Evolutionary conservation across 345 rosid species (phyloP), one percentile per base, ranked within the genome.

Genomic region (Brassica rapa): DNA sequence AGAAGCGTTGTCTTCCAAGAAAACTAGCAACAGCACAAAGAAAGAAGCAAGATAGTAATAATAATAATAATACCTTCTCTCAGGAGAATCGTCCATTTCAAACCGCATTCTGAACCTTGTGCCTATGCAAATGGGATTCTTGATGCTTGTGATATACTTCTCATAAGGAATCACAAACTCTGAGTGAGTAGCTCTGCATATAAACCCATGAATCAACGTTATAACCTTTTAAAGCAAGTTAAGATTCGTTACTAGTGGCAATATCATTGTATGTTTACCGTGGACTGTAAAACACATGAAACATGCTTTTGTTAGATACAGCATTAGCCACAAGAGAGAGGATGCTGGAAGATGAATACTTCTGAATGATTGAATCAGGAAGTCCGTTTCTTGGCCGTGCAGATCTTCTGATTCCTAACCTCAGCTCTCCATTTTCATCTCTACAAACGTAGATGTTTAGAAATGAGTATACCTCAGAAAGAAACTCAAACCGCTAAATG

Each of bases 51-150:
- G 57, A 68, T 41, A 73, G 35, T n/a, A 69, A 41, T 59, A 74
- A 71, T 39, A 74, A 71, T 39, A 8, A 94, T 4, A 27, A 97
- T n/a, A 53, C 96, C 96, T 89, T 81, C 93, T 88, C 74, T 90
- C 98, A 3, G 97, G 92, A 27, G 90, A 85, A 53, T 94, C 98
- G 5, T 92, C 97, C 91, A 83, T 87, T 53, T 89, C 94, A 73
- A 88, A 84, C 77, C 90, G 87, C 96, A 87, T 88, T 74, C 85
- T 90, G 85, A 94, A 92, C 80, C 97, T 87, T 73, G 92, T 86
- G 15, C 97, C 97, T 1, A 82, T 75, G 82, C 86, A 86, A 39
- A 86, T 77, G 60, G 88, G 86, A 76, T 59, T 88, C 41, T 53
- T 76, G 69, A 87, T 86, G 87, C 91, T 89, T 74, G 86, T 86